Evolutionary conservation across 139 green algal species (phyloP).

Genomic region (Diplosphaera chodatii): DNA sequence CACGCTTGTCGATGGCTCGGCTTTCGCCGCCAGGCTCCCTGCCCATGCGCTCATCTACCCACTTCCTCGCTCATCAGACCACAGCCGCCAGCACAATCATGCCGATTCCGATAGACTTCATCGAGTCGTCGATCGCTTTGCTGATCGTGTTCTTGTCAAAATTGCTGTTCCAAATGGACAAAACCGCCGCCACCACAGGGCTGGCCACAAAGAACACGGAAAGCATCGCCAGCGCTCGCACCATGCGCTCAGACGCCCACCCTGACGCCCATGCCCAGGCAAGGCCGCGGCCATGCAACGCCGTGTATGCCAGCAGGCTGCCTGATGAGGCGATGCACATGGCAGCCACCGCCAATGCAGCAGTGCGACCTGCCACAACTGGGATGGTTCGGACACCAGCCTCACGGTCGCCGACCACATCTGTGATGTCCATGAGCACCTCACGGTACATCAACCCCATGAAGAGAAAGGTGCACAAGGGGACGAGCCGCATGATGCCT

Average conservation of each 20-base stretch:
- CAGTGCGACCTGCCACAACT: conserved; percentile 15
- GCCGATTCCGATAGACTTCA: conserved; percentile 30
- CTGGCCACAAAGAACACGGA: not conserved
- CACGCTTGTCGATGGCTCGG: no score
- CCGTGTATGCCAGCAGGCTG: not conserved
- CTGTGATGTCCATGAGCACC: conserved; percentile 56
- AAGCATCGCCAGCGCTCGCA: not conserved
- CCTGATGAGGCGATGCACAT: not conserved
- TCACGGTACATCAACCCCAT: conserved; percentile 40
- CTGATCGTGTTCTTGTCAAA: conserved; percentile 17
- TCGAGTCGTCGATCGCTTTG: conserved; percentile 17
- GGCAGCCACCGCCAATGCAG: not conserved
- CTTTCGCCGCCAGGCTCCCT: no score
- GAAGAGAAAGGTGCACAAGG: conserved; percentile 31
- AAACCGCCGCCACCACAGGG: not conserved
- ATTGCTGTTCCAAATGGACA: conserved; percentile 3
- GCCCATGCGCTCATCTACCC: no score
- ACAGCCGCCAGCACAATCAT: conserved; percentile 29
- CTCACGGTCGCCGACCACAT: conserved; percentile 39
- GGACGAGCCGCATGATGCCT: conserved; percentile 14
- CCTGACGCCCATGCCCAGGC: not conserved
- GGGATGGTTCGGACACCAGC: conserved; percentile 46
- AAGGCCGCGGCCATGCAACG: not conserved
- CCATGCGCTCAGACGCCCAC: not conserved
- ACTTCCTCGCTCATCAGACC: not conserved